Percentiles rank a stretch among this genome's conserved stretches.
Conservation (phyloP, 1,284 basidiomycete genomes). For the Ceratobasidium sp. region DNA sequence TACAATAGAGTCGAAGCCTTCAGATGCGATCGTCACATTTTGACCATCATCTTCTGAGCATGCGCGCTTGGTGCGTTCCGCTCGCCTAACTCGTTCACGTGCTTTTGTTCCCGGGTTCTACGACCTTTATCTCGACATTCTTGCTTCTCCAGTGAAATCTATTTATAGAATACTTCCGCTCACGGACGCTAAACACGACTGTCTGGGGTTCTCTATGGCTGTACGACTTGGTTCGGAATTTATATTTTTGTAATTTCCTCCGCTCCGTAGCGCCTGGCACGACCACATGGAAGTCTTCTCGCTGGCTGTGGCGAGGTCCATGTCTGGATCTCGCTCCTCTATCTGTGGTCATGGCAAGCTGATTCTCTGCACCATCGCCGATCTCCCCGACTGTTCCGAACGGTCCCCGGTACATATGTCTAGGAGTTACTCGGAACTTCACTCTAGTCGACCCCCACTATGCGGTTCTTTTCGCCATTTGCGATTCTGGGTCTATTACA, state of each 20-base stretch:
- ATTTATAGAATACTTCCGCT: too few species aligned
- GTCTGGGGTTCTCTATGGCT: neutral
- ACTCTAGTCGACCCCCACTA: neutral
- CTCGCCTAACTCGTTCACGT: neutral
- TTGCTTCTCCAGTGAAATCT: too few species aligned
- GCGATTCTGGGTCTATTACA: conserved; percentile 11
- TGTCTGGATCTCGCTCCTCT: too few species aligned
- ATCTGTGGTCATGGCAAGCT: too few species aligned
- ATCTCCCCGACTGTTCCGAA: neutral
- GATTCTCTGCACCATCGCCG: neutral
- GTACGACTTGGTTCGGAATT: neutral
- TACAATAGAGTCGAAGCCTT: too few species aligned
- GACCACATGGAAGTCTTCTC: neutral
- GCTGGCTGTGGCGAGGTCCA: neutral
- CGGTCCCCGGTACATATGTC: neutral
- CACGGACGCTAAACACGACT: neutral
- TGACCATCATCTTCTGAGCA: too few species aligned
- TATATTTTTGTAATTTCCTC: neutral
- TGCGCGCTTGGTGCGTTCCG: neutral
- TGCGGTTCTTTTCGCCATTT: conserved; percentile 13
- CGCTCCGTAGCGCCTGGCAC: neutral
- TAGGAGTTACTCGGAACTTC: neutral
- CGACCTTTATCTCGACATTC: neutral
- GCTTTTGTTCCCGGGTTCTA: neutral
- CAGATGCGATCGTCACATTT: too few species aligned